Base-by-base conservation (phyloP, 2,329 filamentous ascomycete species). In the Trichoderma asperellum region DNA sequence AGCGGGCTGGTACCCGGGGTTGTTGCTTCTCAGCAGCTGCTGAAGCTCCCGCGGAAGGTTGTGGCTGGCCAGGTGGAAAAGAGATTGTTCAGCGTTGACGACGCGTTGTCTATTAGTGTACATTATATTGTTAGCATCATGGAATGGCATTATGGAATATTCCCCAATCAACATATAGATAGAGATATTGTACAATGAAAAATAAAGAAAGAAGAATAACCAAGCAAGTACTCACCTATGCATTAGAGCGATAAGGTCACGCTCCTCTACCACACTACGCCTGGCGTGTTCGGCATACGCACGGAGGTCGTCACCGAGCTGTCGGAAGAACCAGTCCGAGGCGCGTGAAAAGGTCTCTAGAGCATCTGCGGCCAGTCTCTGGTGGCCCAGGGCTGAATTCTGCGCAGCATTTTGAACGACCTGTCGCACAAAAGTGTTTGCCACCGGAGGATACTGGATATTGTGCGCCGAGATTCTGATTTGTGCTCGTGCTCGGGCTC, bases 291-390 rank as follows among this genome's bases (percentile, higher is more conserved):
- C 85, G 21, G 94, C 91, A 78, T 94, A 97, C 2, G 89, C 90
- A 14, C 88, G 87, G 67, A 97, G 81, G 76, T 97, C 93, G 70
- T 94, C 91, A 59, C 92, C 89, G 2, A 92, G 83, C 79, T 97
- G 94, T 80, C 96, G 93, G 77, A 97, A 97, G 79, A 94, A 97
- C 91, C 93, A 96, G 71, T 96, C 92, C 2, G 92, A 92, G 0
- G 93, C 92, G 77, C 93, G 90, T 75, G 91, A 89, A 66, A 97
- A 88, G 5, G 91, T 90, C 35, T 87, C 86, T 47, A 97, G 81
- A 1, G 92, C 90, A 63, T 96, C 92, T 57, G 91, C 88, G 69
- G 86, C 89, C 58, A 97, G 87, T 73, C 90, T 92, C 5, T 87
- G 83, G 73, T 91, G 92, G 73, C 86, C 86, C 11, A 86, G 83